These are phyloP conservation scores for Striga hermonthica DNA, from an alignment of 305 asterid species.

Conservation along the genomic window DNA sequence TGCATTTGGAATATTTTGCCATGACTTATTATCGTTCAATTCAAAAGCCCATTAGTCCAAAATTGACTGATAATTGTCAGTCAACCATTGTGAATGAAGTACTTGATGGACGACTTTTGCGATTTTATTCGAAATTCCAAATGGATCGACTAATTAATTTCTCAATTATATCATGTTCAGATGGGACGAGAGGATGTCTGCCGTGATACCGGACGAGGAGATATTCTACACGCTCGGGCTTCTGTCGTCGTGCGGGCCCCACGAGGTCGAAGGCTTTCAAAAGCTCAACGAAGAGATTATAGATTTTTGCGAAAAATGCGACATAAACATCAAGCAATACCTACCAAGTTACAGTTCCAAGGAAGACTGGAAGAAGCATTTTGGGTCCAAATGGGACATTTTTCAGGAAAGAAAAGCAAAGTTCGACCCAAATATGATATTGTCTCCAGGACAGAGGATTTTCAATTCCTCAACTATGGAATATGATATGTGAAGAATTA, in stretches of 20 bases:
- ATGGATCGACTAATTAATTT: background rate
- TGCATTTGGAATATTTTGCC: background rate
- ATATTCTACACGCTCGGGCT: conserved; percentile 62
- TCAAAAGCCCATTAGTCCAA: background rate
- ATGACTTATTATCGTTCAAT: background rate
- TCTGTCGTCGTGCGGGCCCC: conserved; percentile 40
- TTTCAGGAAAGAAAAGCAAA: conserved; percentile 48
- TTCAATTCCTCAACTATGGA: conserved; percentile 29
- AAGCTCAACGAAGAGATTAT: conserved; percentile 47
- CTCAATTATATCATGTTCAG: conserved; percentile 30
- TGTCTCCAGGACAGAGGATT: conserved; percentile 66
- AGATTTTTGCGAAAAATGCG: conserved; percentile 44
- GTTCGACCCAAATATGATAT: conserved; percentile 65
- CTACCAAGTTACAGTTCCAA: conserved; percentile 57
- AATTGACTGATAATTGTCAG: too few species aligned
- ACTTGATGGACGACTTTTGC: background rate
- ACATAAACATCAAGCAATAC: conserved; percentile 55
- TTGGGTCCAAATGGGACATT: conserved; percentile 59
- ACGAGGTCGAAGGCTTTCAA: conserved; percentile 38
- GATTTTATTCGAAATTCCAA: background rate
- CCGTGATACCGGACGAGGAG: conserved; percentile 64
- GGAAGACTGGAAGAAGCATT: conserved; percentile 65
- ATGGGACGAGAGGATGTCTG: conserved; percentile 80
- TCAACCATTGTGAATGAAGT: too few species aligned
- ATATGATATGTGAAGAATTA: background rate